Evolutionary conservation across 2,329 filamentous ascomycete genomes (phyloP).

Genomic region (Rutstroemia sp.): DNA sequence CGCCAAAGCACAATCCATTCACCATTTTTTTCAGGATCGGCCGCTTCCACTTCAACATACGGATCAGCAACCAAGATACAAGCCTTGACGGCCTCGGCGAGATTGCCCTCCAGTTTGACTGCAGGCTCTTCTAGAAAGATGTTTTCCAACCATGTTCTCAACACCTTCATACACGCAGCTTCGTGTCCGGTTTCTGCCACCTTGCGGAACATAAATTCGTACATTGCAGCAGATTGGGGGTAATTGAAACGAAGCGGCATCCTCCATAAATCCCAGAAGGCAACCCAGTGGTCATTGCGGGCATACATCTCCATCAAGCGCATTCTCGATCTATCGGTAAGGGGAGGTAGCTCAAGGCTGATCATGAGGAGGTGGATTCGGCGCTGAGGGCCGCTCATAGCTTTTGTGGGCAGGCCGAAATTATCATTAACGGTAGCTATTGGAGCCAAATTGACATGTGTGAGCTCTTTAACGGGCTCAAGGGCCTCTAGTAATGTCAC

Average conservation of each 20-base stretch:
- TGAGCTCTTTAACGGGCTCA: not conserved
- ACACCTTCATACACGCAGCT: slow-evolving; percentile 38
- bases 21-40: slow-evolving; percentile 6
- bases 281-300: slow-evolving; percentile 41
- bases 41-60: slow-evolving; percentile 14
- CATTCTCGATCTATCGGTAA: slow-evolving; percentile 32
- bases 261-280: slow-evolving; percentile 56
- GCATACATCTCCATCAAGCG: slow-evolving; percentile 42
- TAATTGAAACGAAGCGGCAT: slow-evolving; percentile 43
- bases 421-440: slow-evolving; percentile 14
- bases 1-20: slow-evolving; percentile 21
- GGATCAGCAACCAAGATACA: slow-evolving; percentile 52
- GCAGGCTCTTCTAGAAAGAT: slow-evolving; percentile 49
- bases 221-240: slow-evolving; percentile 45
- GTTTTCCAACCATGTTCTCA: slow-evolving; percentile 49
- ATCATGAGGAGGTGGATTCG: slow-evolving; percentile 39
- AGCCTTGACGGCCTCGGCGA: slow-evolving; percentile 42
- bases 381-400: slow-evolving; percentile 15
- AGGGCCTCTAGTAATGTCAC: slow-evolving; percentile 22
- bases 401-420: slow-evolving; percentile 17
- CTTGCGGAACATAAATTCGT: slow-evolving; percentile 44
- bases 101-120: slow-evolving; percentile 36
- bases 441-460: slow-evolving; percentile 23
- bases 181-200: slow-evolving; percentile 40
- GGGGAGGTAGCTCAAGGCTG: slow-evolving; percentile 37